A percentile compares a stretch with the other conserved stretches of the same genome.
Conservation (phyloP, 345 rosid genomes). For the Clausena lansium region DNA sequence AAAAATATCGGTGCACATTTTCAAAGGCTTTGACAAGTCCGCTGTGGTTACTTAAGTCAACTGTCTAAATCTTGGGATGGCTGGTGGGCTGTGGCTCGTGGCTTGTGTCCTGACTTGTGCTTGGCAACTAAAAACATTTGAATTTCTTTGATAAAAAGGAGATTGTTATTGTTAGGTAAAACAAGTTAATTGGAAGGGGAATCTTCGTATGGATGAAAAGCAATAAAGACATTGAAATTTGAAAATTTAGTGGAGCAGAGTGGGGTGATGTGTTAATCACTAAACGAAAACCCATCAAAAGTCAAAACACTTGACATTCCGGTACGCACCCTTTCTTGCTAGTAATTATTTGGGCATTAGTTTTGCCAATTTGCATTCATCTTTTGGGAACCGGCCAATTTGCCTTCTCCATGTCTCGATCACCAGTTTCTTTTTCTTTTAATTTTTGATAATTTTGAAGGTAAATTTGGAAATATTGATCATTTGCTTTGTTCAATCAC, state of each 20-base stretch:
- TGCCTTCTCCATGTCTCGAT: no score
- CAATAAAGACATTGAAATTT: not conserved
- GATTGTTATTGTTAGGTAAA: not conserved
- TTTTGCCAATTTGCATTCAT: not conserved
- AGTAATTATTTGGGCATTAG: not conserved
- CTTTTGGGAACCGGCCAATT: not conserved
- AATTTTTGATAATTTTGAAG: no score
- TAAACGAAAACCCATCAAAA: not conserved
- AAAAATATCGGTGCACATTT: no score
- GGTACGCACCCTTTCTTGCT: not conserved
- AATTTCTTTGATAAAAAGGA: not conserved
- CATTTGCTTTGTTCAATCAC: no score
- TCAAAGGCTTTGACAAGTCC: not conserved
- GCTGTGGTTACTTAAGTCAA: not conserved
- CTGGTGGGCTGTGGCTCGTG: not conserved
- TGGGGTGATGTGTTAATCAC: slow-evolving; percentile 14
- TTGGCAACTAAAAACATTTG: not conserved
- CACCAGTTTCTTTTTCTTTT: no score
- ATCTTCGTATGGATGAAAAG: not conserved
- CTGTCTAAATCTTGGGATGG: not conserved
- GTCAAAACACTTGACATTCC: not conserved
- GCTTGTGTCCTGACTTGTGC: not conserved
- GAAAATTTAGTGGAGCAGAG: not conserved
- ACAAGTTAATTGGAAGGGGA: not conserved
- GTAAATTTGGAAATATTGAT: no score